Conservation (phyloP, 371 early-diverging fungal genomes). For the Apophysomyces trapeziformis region DNA sequence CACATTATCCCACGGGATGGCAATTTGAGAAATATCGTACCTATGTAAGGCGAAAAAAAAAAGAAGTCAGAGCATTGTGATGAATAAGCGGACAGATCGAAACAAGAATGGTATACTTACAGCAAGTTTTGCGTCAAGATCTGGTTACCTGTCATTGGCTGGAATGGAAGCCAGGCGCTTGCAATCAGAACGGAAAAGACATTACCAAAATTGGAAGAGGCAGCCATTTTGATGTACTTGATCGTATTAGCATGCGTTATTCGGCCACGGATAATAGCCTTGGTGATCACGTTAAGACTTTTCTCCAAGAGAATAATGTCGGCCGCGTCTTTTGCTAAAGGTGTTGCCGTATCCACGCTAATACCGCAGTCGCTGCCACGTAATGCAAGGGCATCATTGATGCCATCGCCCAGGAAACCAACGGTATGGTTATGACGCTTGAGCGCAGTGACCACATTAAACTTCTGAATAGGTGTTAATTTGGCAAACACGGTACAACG, state of each 20-base stretch:
- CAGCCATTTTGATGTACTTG: constrained; percentile 47
- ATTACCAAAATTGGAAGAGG: constrained; percentile 49
- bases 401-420: constrained; percentile 90
- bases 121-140: constrained; percentile 42
- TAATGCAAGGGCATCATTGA: constrained; percentile 95
- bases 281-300: constrained; percentile 34
- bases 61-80: too few species aligned
- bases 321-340: constrained; percentile 84
- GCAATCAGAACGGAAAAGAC: constrained; percentile 47
- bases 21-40: constrained; percentile 28
- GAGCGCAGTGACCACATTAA: constrained; percentile 43
- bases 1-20: constrained; percentile 50
- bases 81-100: background rate
- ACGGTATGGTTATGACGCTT: constrained; percentile 49
- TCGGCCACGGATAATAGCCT: constrained; percentile 44
- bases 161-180: constrained; percentile 47
- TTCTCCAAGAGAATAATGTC: constrained; percentile 63
- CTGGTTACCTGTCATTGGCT: constrained; percentile 44
- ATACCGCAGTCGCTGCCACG: constrained; percentile 85
- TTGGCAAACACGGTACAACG: constrained; percentile 55
- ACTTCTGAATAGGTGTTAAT: constrained; percentile 58
- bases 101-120: constrained; percentile 24
- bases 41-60: background rate
- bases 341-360: constrained; percentile 80
- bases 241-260: constrained; percentile 19